Evolutionary conservation across 495 filamentous ascomycete species (phyloP), one percentile per base, ranked within the genome.

Genomic region (Podospora anserina): DNA sequence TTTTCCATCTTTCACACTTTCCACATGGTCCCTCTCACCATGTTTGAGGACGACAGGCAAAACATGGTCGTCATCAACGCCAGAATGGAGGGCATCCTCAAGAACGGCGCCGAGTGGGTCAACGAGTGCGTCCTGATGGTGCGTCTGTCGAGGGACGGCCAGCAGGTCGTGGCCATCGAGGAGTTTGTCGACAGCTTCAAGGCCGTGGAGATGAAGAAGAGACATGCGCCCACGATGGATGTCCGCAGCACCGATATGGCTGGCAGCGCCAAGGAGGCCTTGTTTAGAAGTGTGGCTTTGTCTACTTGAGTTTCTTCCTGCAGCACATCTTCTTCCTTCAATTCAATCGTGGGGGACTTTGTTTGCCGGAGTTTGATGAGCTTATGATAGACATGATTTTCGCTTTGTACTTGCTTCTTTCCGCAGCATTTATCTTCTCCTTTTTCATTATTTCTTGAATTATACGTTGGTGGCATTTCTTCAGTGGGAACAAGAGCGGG

Each of bases 121-220:
- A 82, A 82, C 65, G 80, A 82, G 68, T 82, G 80, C 34, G 66
- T 82, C 11, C 66, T 82, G 73, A 75, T 80, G 23, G 72, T 82
- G 32, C 64, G 68, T 27, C 53, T 82, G 19, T 72, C 69, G 5
- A 65, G 67, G 0, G 77, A 80, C 63, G 77, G 76, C 2, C 63
- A 26, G 5, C 49, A 75, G 63, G 74, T 82, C 18, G 63, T 67
- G 7, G 68, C 69, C 32, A 70, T 81, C 53, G 70, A 63, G 27
- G 80, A 82, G 75, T 82, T 80, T 67, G 80, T 81, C 23, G 80
- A 82, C 39, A 79, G 77, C 57, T 71, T 68, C 20, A 82, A 80
- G 68, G 80, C 78, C 30, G 56, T 75, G 20, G 75, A 79, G 76
- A 78, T 82, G 80, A 69, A 67, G 19, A 55, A 69, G 58, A 74